phyloP scores from a whole-genome alignment of 1,284 basidiomycete genomes.

The Trichosporon sp. region DNA sequence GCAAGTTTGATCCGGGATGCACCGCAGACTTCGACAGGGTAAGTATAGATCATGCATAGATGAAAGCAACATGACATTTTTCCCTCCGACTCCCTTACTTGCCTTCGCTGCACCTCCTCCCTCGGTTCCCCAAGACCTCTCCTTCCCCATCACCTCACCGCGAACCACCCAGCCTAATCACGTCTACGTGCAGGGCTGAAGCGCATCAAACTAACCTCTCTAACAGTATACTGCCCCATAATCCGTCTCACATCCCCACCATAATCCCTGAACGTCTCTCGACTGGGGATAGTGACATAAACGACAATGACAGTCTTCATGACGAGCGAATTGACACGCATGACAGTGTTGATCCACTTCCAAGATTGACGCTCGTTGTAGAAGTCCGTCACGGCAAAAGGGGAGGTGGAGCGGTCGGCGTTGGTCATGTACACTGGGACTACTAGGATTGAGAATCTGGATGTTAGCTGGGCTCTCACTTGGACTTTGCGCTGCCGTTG shows the following conservation, averaged over 20 bases:
- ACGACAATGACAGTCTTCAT: constrained; percentile 90
- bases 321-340: constrained; percentile 93
- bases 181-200: constrained; percentile 40
- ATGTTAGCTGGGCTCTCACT: too few relatives aligned
- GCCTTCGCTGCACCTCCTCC: too few relatives aligned
- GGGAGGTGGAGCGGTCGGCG: constrained; percentile 60
- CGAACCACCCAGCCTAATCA: constrained; percentile 19
- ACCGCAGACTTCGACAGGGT: too few relatives aligned
- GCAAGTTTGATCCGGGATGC: too few relatives aligned
- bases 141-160: not conserved
- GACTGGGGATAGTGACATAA: constrained; percentile 82
- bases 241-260: constrained; percentile 57
- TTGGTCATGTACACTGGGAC: constrained; percentile 84
- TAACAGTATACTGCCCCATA: constrained; percentile 65
- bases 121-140: not conserved
- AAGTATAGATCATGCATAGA: too few relatives aligned
- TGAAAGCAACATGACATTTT: too few relatives aligned
- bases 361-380: constrained; percentile 73
- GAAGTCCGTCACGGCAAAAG: constrained; percentile 49
- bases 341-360: constrained; percentile 96
- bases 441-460: constrained; percentile 77
- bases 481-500: too few relatives aligned
- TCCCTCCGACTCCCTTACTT: too few relatives aligned
- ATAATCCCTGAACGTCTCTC: constrained; percentile 54
- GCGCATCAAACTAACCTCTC: constrained; percentile 68